Percentiles rank a stretch among this genome's conserved stretches.
Conservation (phyloP, 371 early-diverging fungal species). For the Batkoa obscura region DNA sequence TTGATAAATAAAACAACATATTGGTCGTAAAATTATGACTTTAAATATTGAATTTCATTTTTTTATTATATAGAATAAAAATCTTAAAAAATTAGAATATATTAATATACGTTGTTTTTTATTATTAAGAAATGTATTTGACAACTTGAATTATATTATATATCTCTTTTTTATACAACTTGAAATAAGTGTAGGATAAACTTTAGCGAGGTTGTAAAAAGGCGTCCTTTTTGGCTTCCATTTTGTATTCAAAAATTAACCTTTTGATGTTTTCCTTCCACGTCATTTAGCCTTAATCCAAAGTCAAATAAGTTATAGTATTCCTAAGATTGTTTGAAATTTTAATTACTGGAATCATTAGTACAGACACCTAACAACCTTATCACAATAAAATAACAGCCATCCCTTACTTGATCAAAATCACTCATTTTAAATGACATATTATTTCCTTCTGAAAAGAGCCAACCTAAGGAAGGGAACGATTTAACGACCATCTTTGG, state of each 20-base stretch:
- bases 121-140: conserved; percentile 96
- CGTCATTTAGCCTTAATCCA: conserved; percentile 6
- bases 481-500: conserved; percentile 88
- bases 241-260: conserved; percentile 90
- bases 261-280: conserved; percentile 54
- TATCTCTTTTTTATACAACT: conserved; percentile 97
- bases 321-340: conserved; percentile 24
- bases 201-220: conserved; percentile 92
- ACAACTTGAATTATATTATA: conserved; percentile 98
- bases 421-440: conserved; percentile 78
- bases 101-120: conserved; percentile 83
- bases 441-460: conserved; percentile 79
- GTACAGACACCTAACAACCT: conserved; percentile 7
- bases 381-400: conserved; percentile 66
- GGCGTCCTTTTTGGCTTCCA: conserved; percentile 74
- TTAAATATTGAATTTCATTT: too few relatives aligned
- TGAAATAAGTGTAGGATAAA: conserved; percentile 90
- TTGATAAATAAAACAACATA: too few relatives aligned
- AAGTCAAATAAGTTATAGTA: conserved; percentile 51
- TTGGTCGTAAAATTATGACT: too few relatives aligned
- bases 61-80: too few relatives aligned
- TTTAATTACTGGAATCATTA: not conserved
- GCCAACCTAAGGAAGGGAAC: conserved; percentile 77
- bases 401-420: conserved; percentile 73
- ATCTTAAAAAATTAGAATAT: conserved; percentile 71